A percentile compares a stretch with the other conserved stretches of the same genome.
These are phyloP conservation scores for Acacia acuminata DNA, from an alignment of 306 rosid species.

Conservation along the genomic window DNA sequence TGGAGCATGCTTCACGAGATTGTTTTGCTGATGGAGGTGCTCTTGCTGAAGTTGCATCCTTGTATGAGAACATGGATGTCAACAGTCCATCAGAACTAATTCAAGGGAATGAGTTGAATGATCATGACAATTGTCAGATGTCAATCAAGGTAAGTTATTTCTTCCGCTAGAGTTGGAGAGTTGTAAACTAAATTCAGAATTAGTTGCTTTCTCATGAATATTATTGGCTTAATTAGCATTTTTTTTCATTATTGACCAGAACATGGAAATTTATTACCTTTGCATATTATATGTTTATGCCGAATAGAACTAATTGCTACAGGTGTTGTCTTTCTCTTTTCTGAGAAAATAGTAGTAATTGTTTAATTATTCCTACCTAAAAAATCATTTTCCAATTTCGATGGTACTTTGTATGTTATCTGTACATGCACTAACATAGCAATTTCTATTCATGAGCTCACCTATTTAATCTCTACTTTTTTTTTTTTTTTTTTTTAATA, in stretches of 20 bases:
- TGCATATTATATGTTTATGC: conserved; percentile 14
- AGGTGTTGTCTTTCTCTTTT: conserved; percentile 11
- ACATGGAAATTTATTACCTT: conserved; percentile 18
- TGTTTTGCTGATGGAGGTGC: conserved; percentile 80
- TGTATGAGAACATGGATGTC: conserved; percentile 56
- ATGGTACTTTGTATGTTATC: neutral
- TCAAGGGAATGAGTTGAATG: conserved; percentile 39
- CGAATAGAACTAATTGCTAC: neutral
- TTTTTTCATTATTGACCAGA: conserved; percentile 18
- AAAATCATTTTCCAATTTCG: conserved; percentile 16
- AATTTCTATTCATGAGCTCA: conserved; percentile 16
- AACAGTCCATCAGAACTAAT: conserved; percentile 41
- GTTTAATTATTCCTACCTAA: neutral
- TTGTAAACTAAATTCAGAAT: neutral
- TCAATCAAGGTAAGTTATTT: conserved; percentile 60
- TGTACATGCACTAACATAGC: conserved; percentile 15
- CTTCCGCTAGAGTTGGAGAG: conserved; percentile 17
- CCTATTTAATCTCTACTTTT: conserved; percentile 14
- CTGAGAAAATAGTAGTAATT: neutral
- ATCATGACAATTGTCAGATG: conserved; percentile 40
- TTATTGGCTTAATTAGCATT: conserved; percentile 10
- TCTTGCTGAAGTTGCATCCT: conserved; percentile 76
- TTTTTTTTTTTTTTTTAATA: too few relatives aligned
- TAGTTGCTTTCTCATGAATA: conserved; percentile 21
- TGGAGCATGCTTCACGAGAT: conserved; percentile 70